Evolutionary conservation across 2,329 filamentous ascomycete species (phyloP).

Genomic region (Aureobasidium leucospermi): DNA sequence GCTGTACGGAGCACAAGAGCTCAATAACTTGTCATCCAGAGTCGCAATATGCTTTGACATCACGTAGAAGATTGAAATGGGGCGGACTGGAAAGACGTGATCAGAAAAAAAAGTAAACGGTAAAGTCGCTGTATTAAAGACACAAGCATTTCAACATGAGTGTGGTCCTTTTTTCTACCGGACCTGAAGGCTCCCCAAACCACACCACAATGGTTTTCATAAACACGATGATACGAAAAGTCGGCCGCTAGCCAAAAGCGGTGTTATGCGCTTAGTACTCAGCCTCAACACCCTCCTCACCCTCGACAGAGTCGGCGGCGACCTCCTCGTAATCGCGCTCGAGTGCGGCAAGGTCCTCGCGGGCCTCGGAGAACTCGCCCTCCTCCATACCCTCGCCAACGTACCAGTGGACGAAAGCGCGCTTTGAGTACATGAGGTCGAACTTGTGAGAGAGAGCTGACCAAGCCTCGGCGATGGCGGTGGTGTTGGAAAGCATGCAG

Average conservation of each 20-base stretch:
- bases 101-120: conserved; percentile 8
- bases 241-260: conserved; percentile 12
- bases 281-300: conserved; percentile 74
- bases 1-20: background rate
- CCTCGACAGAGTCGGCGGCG: conserved; percentile 85
- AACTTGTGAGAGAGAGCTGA: conserved; percentile 95
- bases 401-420: conserved; percentile 99
- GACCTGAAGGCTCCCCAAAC: conserved; percentile 9
- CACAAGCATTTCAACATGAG: conserved; percentile 16
- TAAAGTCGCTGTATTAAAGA: conserved; percentile 15
- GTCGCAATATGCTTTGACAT: background rate
- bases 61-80: background rate
- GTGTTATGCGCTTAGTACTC: conserved; percentile 64
- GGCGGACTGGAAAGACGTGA: background rate
- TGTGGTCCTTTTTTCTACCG: conserved; percentile 16
- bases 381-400: conserved; percentile 99
- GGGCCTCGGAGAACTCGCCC: conserved; percentile 98
- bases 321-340: conserved; percentile 99
- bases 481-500: conserved; percentile 99
- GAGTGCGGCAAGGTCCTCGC: conserved; percentile 94
- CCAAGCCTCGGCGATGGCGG: conserved; percentile 97
- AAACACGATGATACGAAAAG: conserved; percentile 17
- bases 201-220: conserved; percentile 15
- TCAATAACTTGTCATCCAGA: no score
- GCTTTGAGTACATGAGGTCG: conserved; percentile 99